Percentiles rank a stretch among this genome's conserved stretches.
Evolutionary conservation across 768 basidiomycete genomes (phyloP).

Genomic region (Ramaria sp.): DNA sequence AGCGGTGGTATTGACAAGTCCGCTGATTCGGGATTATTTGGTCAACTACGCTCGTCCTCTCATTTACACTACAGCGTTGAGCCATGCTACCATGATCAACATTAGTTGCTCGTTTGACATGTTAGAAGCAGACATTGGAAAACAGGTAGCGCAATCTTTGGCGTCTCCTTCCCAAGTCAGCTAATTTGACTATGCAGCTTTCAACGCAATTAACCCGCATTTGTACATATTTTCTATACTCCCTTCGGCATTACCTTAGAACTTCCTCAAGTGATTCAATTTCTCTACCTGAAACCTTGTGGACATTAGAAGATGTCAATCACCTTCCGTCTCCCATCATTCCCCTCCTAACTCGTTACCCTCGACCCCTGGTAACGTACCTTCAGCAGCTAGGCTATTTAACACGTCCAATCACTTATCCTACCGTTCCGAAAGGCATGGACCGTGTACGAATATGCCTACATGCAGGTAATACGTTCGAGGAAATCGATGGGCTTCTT

Average conservation of each 20-base stretch:
- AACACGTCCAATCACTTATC: constrained; percentile 71
- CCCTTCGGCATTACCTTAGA: constrained; percentile 24
- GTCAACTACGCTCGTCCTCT: constrained; percentile 87
- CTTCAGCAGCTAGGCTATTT: constrained; percentile 44
- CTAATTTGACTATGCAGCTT: constrained; percentile 16
- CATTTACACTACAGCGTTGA: constrained; percentile 84
- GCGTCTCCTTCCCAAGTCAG: neutral
- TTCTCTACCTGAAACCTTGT: constrained; percentile 12
- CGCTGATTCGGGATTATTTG: constrained; percentile 69
- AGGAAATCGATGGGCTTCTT: constrained; percentile 51
- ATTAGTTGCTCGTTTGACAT: constrained; percentile 72
- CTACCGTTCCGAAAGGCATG: constrained; percentile 80
- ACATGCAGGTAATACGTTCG: constrained; percentile 60
- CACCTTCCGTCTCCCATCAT: constrained; percentile 57
- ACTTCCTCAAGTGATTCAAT: constrained; percentile 24
- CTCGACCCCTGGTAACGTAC: constrained; percentile 64
- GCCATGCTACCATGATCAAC: constrained; percentile 64
- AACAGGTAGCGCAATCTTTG: constrained; percentile 32
- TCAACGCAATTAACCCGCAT: constrained; percentile 32
- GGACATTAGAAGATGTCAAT: constrained; percentile 1
- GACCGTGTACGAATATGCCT: constrained; percentile 86
- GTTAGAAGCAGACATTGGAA: constrained; percentile 54
- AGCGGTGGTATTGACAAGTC: constrained; percentile 72
- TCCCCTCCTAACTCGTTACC: constrained; percentile 67
- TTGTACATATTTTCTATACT: constrained; percentile 28